Evolutionary conservation across 805 yeast species (phyloP).

Genomic region (Candida montana): DNA sequence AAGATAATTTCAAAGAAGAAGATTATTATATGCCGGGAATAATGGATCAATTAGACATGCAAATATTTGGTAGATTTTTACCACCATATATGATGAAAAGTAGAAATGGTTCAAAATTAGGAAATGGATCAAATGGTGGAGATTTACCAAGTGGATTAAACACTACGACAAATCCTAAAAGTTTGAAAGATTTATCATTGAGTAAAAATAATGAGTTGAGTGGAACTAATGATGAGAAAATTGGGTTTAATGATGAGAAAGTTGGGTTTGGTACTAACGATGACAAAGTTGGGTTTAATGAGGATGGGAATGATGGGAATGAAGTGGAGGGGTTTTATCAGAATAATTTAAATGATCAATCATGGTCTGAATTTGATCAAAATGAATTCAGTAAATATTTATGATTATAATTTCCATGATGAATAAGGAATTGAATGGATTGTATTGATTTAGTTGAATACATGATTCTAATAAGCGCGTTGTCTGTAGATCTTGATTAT

Average conservation of each 20-base stretch:
- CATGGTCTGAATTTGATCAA: constrained; percentile 13
- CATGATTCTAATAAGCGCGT: no score
- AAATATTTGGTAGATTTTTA: constrained; percentile 73
- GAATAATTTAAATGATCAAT: constrained; percentile 3
- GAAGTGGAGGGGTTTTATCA: constrained; percentile 5
- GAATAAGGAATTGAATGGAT: no score
- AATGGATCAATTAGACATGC: constrained; percentile 80
- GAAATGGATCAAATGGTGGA: constrained; percentile 26
- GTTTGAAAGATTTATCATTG: constrained; percentile 18
- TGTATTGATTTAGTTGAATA: no score
- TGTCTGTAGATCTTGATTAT: no score
- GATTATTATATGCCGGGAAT: constrained; percentile 65
- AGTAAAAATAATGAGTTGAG: constrained; percentile 1
- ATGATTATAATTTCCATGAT: not conserved
- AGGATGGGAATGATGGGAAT: no score
- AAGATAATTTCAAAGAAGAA: constrained; percentile 6
- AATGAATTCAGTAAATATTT: constrained; percentile 7
- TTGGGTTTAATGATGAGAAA: not conserved
- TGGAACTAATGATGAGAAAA: not conserved
- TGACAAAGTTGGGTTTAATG: no score
- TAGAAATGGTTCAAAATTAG: constrained; percentile 18
- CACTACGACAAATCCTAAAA: constrained; percentile 20
- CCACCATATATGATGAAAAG: constrained; percentile 75
- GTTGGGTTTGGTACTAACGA: no score
- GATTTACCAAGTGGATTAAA: constrained; percentile 25